A percentile compares a stretch with the other conserved stretches of the same genome.
phyloP scores from a whole-genome alignment of 768 basidiomycete genomes.

The Amanita exitialis region DNA sequence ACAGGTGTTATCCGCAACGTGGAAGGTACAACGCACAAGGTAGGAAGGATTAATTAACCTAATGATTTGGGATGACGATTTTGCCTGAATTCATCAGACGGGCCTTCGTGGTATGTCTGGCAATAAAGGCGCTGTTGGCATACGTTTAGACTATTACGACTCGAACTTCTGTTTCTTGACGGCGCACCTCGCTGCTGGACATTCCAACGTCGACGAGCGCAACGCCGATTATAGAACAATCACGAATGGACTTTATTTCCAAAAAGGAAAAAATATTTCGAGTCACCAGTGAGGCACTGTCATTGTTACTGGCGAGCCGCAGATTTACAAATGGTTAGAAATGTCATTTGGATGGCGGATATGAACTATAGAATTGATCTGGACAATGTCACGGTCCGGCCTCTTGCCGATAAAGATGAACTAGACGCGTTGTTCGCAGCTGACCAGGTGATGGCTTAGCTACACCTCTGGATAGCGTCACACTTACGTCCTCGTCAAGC shows the following conservation, averaged over 20 bases:
- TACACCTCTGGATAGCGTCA: not conserved
- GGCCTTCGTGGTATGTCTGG: conserved; percentile 90
- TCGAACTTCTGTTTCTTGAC: conserved; percentile 94
- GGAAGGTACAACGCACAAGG: conserved; percentile 88
- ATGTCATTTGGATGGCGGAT: conserved; percentile 91
- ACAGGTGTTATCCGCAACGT: conserved; percentile 81
- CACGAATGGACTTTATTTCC: conserved; percentile 71
- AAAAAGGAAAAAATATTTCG: conserved; percentile 78
- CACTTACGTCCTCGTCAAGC: conserved; percentile 28
- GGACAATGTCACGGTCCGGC: conserved; percentile 71
- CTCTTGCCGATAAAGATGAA: conserved; percentile 52
- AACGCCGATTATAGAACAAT: conserved; percentile 92
- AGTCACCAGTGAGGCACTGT: conserved; percentile 70
- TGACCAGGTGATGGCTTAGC: conserved; percentile 64
- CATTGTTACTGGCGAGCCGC: not conserved
- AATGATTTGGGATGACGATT: not conserved
- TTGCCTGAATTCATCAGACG: conserved; percentile 37
- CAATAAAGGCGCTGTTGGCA: conserved; percentile 94
- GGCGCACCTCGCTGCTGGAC: conserved; percentile 95
- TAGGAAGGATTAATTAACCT: conserved; percentile 16
- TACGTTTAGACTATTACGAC: conserved; percentile 86
- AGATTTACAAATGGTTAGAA: conserved; percentile 34
- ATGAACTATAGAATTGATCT: conserved; percentile 92
- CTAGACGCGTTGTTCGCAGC: conserved; percentile 66
- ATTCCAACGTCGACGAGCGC: conserved; percentile 79